Base-by-base conservation (phyloP, 1,139 yeast genomes). In the Meyerozyma elateridarum region DNA sequence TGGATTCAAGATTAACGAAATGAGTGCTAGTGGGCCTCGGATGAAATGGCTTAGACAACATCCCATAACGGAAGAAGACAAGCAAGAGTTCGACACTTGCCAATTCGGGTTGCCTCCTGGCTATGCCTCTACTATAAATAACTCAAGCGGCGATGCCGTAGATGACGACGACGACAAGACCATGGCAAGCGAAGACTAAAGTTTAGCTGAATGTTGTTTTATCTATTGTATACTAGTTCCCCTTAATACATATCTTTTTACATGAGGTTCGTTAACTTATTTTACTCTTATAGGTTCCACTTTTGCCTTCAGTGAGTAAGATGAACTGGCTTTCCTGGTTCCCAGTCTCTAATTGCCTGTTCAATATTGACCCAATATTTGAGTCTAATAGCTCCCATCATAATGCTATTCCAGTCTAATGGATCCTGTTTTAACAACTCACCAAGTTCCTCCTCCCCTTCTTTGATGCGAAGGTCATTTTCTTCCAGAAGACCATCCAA, bases 11-110 rank as follows among this genome's bases (percentile, higher is more conserved):
- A 70, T 91, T 25, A 77, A 84, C 46, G 94, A 85, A 51, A 53
- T 64, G 35, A 82, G 95, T 34, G 64, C 73, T 14, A 73, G 85
- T 30, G 98, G 99, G 0, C 93, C 95, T 8, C 70, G 97, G 46
- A 91, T 91, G 98, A 76, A 74, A 49, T 91, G 99, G 99, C 66
- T 91, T 40, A 75, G 97, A 45, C 77, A 77, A 56, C 68, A 73
- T 41, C 96, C 96, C 1, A 68, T 64, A 33, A 64, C 78, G 1
- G 64, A 59, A 8, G 74, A 64, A 30, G 87, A 83, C 46, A 58
- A 70, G 45, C 62, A 59, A 34, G 91, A 82, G 52, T 78, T 64
- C 42, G 69, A 73, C 8, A 62, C 58, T 29, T 83, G 91, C 51
- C 85, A 80, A 51, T 79, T 71, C 47, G 68, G 61, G 28, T 58